Base-by-base conservation (phyloP, 2,329 filamentous ascomycete genomes). In the Diaporthe sp. region DNA sequence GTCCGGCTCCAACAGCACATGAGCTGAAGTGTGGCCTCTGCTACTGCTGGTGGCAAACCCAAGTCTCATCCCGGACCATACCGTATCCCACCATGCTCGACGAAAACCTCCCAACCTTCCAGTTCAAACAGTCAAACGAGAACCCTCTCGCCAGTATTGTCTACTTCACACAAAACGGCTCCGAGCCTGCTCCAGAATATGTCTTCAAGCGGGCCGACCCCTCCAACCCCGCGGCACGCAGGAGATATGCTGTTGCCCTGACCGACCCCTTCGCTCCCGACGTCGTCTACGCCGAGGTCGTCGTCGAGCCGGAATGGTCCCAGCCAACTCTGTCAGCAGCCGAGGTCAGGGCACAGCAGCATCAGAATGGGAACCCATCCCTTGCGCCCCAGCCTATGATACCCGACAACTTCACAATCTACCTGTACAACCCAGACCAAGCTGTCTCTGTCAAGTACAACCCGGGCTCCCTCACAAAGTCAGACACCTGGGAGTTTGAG, bases 391-490 rank as follows among this genome's bases (percentile, higher is more conserved):
- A 93, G 75, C 93, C 96, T 13, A 88, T 94, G 44, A 89, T 94
- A 37, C 96, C 96, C 0, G 92, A 92, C 73, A 87, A 91, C 70
- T 98, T 98, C 82, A 88, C 89, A n/a, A 89, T 98, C 51, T 93
- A 96, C 79, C 91, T 99, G 4, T 98, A 98, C 87, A 97, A 98
- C 81, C 97, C 97, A 0, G 96, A 98, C 81, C 95, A 97, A 83
- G 89, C 93, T 78, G 87, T 98, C 27, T 79, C 87, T 0, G 89
- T 98, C 47, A 92, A 89, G 78, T 90, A 92, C 79, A 91, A 93
- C 78, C 89, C 92, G 53, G 93, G 94, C 44, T 92, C 92, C 75
- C 97, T 95, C 93, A 95, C 93, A 76, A 93, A 92, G 75, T 92
- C 92, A 19, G 91, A 95, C 70, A 90, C 91, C 71, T 99, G 96